These are phyloP conservation scores for Saccharomycopsis schoenii DNA, from an alignment of 805 yeast species.

Conservation along the genomic window DNA sequence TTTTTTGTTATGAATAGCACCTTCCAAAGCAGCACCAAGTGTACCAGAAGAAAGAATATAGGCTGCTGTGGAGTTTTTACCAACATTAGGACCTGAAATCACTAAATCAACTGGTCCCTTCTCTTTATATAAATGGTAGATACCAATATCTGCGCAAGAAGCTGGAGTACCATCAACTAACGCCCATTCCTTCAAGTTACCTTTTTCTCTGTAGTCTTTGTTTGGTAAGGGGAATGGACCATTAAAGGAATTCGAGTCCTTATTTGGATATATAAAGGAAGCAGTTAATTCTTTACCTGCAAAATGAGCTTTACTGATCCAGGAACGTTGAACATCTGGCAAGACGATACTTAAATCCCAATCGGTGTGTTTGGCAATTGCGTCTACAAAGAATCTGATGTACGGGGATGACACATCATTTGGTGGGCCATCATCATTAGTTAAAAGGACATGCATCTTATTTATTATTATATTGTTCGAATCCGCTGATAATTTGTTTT, in stretches of 20 bases:
- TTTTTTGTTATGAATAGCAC: slow-evolving; percentile 56
- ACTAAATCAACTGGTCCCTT: slow-evolving; percentile 70
- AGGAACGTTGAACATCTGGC: slow-evolving; percentile 76
- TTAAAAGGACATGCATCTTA: slow-evolving; percentile 47
- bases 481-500: neutral
- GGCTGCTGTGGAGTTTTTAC: slow-evolving; percentile 82
- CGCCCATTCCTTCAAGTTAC: slow-evolving; percentile 64
- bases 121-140: slow-evolving; percentile 53
- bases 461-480: neutral
- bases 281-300: slow-evolving; percentile 61
- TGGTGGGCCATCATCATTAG: slow-evolving; percentile 96
- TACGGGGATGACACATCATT: slow-evolving; percentile 74
- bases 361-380: slow-evolving; percentile 51
- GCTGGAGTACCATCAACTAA: slow-evolving; percentile 93
- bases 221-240: slow-evolving; percentile 57
- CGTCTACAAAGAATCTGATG: slow-evolving; percentile 69
- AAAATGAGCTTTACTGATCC: slow-evolving; percentile 97
- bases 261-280: slow-evolving; percentile 53
- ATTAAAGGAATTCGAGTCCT: slow-evolving; percentile 40
- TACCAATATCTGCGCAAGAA: slow-evolving; percentile 84
- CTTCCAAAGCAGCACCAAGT: slow-evolving; percentile 95
- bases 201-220: slow-evolving; percentile 27
- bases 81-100: slow-evolving; percentile 91
- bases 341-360: slow-evolving; percentile 83
- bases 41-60: slow-evolving; percentile 91